A percentile compares a stretch with the other conserved stretches of the same genome.
phyloP scores from a whole-genome alignment of 1,284 basidiomycete genomes.

The Papiliotrema nemorosa region DNA sequence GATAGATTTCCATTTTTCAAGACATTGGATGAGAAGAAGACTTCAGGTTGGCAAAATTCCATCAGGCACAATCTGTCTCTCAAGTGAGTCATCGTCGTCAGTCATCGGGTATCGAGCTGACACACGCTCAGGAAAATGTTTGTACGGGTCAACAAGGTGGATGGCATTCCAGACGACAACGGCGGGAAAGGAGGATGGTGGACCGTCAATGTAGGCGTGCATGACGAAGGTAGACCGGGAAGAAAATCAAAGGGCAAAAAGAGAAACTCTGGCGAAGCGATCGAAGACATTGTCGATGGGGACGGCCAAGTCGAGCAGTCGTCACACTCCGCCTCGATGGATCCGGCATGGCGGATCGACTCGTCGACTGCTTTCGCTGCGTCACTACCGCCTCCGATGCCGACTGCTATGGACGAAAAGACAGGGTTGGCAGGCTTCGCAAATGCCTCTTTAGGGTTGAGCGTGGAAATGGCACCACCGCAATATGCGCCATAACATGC shows the following conservation, averaged over 20 bases:
- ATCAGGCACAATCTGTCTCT: slow-evolving; percentile 48
- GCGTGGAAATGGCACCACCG: too few relatives aligned
- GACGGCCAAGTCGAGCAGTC: not conserved
- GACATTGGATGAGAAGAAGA: slow-evolving; percentile 47
- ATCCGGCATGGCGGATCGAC: too few relatives aligned
- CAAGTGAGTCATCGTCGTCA: slow-evolving; percentile 34
- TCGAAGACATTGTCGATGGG: not conserved
- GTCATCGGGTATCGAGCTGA: not conserved
- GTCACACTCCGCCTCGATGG: not conserved
- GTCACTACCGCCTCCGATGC: too few relatives aligned
- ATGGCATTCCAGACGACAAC: slow-evolving; percentile 40
- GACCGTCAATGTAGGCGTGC: slow-evolving; percentile 47
- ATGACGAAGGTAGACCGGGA: slow-evolving; percentile 47
- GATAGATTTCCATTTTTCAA: slow-evolving; percentile 50
- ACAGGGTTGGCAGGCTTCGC: too few relatives aligned
- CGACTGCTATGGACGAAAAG: too few relatives aligned
- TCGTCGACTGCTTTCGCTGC: too few relatives aligned
- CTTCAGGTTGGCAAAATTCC: slow-evolving; percentile 48
- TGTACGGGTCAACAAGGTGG: slow-evolving; percentile 46
- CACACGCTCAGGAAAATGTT: slow-evolving; percentile 49
- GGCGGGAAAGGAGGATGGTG: slow-evolving; percentile 50
- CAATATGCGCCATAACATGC: too few relatives aligned
- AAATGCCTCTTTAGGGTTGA: too few relatives aligned
- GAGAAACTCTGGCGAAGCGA: slow-evolving; percentile 1
- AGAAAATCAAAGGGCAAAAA: slow-evolving; percentile 41